A percentile compares a stretch with the other conserved stretches of the same genome.
Evolutionary conservation across 805 yeast genomes (phyloP).

Genomic region (Suhomyces xylopsoci): DNA sequence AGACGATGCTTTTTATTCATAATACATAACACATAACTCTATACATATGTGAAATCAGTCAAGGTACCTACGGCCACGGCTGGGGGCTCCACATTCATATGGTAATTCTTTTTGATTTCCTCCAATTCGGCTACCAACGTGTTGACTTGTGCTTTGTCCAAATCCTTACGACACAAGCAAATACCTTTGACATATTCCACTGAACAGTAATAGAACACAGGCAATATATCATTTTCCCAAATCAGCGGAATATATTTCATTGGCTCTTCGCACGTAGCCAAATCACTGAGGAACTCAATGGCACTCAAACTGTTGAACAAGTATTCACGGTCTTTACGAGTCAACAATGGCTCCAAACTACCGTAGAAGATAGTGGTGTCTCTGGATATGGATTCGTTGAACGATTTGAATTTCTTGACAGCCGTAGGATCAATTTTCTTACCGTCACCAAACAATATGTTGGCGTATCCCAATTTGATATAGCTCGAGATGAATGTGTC

Average conservation of each 20-base stretch:
- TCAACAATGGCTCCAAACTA: constrained; percentile 35
- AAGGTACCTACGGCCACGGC: constrained; percentile 29
- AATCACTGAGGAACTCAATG: constrained; percentile 37
- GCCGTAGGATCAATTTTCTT: constrained; percentile 40
- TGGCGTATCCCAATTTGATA: constrained; percentile 39
- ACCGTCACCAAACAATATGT: constrained; percentile 40
- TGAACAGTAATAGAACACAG: constrained; percentile 74
- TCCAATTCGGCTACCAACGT: constrained; percentile 25
- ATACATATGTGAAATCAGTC: constrained; percentile 25
- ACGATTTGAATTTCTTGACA: constrained; percentile 34
- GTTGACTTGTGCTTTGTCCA: constrained; percentile 30
- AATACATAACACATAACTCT: not conserved
- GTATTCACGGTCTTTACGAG: constrained; percentile 38
- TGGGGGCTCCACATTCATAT: constrained; percentile 33
- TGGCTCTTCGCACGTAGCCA: constrained; percentile 39
- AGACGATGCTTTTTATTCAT: not conserved
- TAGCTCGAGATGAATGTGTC: constrained; percentile 38
- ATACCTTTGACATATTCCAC: constrained; percentile 64
- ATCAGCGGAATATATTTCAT: constrained; percentile 35
- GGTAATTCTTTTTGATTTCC: constrained; percentile 30
- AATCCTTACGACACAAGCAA: constrained; percentile 49
- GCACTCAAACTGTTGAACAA: constrained; percentile 40
- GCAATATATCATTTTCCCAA: constrained; percentile 58
- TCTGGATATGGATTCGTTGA: constrained; percentile 36
- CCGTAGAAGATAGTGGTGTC: constrained; percentile 37